phyloP scores from a whole-genome alignment of 1,139 yeast genomes.

The Debaryomycetaceae sp. region DNA sequence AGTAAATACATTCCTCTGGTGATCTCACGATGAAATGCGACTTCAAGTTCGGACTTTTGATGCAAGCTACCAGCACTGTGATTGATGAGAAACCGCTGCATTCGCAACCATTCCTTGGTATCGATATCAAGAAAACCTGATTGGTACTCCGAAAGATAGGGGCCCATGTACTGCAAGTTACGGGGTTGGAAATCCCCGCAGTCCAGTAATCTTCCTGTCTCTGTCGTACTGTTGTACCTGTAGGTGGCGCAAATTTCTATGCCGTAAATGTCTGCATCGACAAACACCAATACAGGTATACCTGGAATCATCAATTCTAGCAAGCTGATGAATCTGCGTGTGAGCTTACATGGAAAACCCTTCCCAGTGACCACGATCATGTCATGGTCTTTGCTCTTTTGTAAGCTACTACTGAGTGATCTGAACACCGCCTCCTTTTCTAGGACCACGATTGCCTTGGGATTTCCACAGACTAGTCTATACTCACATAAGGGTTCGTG shows the following conservation, averaged over 20 bases:
- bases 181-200: no score
- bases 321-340: constrained; percentile 19
- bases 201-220: no score
- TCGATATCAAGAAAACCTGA: constrained; percentile 31
- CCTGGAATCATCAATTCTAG: constrained; percentile 17
- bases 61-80: constrained; percentile 5
- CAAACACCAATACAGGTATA: constrained; percentile 37
- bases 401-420: no score
- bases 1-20: constrained; percentile 50
- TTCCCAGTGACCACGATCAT: constrained; percentile 53
- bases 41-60: background rate
- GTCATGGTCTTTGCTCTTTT: constrained; percentile 8
- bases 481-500: background rate
- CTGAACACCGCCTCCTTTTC: constrained; percentile 63
- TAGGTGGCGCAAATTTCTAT: constrained; percentile 48
- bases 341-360: constrained; percentile 55
- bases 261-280: constrained; percentile 70
- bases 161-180: no score
- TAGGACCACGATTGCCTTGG: constrained; percentile 41
- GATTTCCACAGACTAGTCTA: background rate
- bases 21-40: constrained; percentile 37
- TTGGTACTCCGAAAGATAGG: constrained; percentile 36
- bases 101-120: constrained; percentile 29
- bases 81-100: constrained; percentile 23
- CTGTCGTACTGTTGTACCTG: constrained; percentile 15